Evolutionary conservation across 23 red algal genomes (phyloP), one percentile per base, ranked within the genome.

Genomic region (Agarophyton chilense): DNA sequence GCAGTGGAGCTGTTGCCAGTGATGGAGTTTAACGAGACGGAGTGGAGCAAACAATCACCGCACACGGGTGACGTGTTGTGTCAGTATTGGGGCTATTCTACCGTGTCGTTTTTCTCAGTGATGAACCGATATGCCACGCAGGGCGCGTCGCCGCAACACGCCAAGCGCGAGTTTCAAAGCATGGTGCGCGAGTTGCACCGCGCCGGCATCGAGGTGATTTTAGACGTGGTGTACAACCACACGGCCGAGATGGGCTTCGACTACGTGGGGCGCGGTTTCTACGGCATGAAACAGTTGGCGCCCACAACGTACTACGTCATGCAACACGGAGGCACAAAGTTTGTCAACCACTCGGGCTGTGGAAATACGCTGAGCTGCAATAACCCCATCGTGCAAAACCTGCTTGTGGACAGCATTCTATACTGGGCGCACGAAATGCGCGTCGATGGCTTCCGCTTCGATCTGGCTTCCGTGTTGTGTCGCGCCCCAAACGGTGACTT

Each of bases 131-230:
- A 86, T 47, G 93, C 66, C 11, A 32, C 28, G 24, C 32, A 88
- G 10, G 84, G 84, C 65, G 33, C n/a, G 22, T 38, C 54, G 46
- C 65, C 67, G 16, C 55, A 34, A 22, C 47, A 78, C 24, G 90
- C 83, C 73, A 66, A 90, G 51, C 49, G 25, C 17, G 89, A 98
- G 77, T 98, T 98, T 66, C 83, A 88, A 55, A 70, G 41, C 12
- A 98, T 98, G 96, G 96, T 98, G 24, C 90, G 96, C 31, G 96
- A 98, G 86, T 76, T 98, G 83, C 96, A 98, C 58, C 93, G 96
- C 72, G 92, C 74, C 8, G 93, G 96, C 55, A 98, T 98, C 21
- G 96, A 98, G 76, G 96, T 98, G 32, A 94, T 95, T 72, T 38
- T 98, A 33, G 96, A 98, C 65, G 96, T 98, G 10, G 96, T 98